These are phyloP conservation scores for Hypericum perforatum DNA, from an alignment of 345 rosid genomes.

Conservation along the genomic window DNA sequence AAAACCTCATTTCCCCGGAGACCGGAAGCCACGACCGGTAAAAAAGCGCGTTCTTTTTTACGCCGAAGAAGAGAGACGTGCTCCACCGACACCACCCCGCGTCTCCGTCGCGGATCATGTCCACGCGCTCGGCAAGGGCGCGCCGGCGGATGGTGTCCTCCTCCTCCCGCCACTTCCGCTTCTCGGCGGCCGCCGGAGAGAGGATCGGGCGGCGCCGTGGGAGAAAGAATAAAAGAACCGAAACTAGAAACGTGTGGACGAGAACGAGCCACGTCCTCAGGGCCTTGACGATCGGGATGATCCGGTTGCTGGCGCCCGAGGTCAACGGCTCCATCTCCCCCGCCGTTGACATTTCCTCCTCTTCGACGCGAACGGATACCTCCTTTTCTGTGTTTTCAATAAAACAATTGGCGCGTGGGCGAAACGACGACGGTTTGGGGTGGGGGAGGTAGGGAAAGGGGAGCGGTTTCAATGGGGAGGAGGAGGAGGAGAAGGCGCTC, in stretches of 20 bases:
- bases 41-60: slow-evolving; percentile 60
- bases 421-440: too few relatives aligned
- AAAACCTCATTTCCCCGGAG: slow-evolving; percentile 50
- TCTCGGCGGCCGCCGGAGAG: slow-evolving; percentile 16
- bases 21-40: slow-evolving; percentile 80
- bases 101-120: slow-evolving; percentile 37
- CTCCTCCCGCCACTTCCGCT: slow-evolving; percentile 58
- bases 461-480: too few relatives aligned
- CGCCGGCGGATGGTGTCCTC: slow-evolving; percentile 80
- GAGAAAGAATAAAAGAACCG: slow-evolving; percentile 48
- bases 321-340: slow-evolving; percentile 81
- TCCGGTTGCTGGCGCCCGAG: slow-evolving; percentile 97
- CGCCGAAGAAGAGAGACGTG: slow-evolving; percentile 57
- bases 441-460: too few relatives aligned
- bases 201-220: slow-evolving; percentile 44
- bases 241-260: slow-evolving; percentile 40
- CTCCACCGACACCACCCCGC: slow-evolving; percentile 35
- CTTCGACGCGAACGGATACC: too few relatives aligned
- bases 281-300: slow-evolving; percentile 56
- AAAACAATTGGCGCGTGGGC: too few relatives aligned
- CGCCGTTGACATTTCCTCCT: slow-evolving; percentile 22
- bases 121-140: slow-evolving; percentile 63
- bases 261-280: slow-evolving; percentile 37
- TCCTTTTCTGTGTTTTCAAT: too few relatives aligned
- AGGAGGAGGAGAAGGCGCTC: too few relatives aligned